phyloP scores from a whole-genome alignment of 352 stramenopile species.

The Globisporangium perplexum region DNA sequence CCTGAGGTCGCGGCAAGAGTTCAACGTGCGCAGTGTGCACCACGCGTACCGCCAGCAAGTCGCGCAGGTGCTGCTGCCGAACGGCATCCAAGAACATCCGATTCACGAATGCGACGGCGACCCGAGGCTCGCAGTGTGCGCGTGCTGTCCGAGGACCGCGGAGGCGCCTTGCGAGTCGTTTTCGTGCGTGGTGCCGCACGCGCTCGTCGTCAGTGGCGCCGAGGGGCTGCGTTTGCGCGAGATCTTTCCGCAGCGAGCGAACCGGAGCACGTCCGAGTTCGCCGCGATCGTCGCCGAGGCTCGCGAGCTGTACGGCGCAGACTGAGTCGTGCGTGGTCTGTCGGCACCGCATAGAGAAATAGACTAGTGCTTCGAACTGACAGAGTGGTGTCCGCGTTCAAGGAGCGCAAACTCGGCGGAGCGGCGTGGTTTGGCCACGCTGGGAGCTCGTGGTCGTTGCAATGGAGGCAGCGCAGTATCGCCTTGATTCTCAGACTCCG shows the following conservation, averaged over 20 bases:
- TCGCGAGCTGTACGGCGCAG: conserved; percentile 7
- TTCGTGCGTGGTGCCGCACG: conserved; percentile 50
- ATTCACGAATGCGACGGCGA: conserved; percentile 20
- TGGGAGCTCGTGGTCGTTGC: no score
- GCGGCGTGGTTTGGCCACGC: no score
- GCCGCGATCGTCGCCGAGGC: conserved; percentile 11
- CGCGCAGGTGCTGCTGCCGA: conserved; percentile 18
- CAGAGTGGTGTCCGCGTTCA: no score
- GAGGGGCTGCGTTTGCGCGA: conserved; percentile 9
- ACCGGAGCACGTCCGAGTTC: conserved; percentile 2
- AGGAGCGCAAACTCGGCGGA: no score
- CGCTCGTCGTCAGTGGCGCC: conserved; percentile 33
- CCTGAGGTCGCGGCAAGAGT: conserved; percentile 29
- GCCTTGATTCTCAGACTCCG: neutral
- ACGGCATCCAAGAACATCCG: neutral
- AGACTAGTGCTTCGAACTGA: neutral
- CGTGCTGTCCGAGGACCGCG: conserved; percentile 24
- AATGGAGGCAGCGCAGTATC: no score
- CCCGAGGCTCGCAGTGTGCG: conserved; percentile 31
- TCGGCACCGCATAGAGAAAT: neutral
- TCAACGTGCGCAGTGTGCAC: conserved; percentile 33
- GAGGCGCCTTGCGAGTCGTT: conserved; percentile 42
- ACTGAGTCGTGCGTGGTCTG: neutral
- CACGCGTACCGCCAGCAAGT: conserved; percentile 17
- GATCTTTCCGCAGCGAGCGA: conserved; percentile 3